These are phyloP conservation scores for Calonectria montana DNA, from an alignment of 2,329 filamentous ascomycete genomes.

Conservation along the genomic window DNA sequence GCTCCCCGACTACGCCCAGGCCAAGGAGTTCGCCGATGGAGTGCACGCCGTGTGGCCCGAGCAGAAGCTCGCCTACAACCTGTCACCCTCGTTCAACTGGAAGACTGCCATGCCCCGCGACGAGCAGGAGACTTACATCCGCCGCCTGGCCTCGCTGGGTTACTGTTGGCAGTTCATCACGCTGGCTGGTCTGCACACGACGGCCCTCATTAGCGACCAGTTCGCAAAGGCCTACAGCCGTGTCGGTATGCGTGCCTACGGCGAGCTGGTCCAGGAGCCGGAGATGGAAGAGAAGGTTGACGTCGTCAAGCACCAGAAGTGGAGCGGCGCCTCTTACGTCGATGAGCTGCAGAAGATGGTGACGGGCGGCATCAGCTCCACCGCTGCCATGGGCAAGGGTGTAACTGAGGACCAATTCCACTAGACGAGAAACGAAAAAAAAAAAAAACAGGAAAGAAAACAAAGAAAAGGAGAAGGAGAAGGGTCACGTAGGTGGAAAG, in stretches of 20 bases:
- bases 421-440: constrained; percentile 22
- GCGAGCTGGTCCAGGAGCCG: constrained; percentile 96
- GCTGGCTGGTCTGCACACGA: constrained; percentile 95
- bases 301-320: constrained; percentile 99
- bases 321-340: constrained; percentile 94
- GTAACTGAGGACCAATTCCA: constrained; percentile 97
- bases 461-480: constrained; percentile 14
- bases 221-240: constrained; percentile 86
- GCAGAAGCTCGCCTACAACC: constrained; percentile 98
- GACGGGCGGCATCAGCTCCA: constrained; percentile 89
- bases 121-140: constrained; percentile 98
- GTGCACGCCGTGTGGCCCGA: constrained; percentile 96
- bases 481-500: neutral
- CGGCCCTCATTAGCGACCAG: constrained; percentile 88
- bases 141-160: constrained; percentile 84
- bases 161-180: constrained; percentile 99
- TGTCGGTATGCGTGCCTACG: constrained; percentile 94
- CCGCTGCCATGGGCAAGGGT: constrained; percentile 95
- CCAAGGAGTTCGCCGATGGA: constrained; percentile 90
- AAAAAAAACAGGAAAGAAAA: neutral
- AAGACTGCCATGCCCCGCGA: constrained; percentile 92
- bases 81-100: constrained; percentile 99
- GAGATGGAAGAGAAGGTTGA: constrained; percentile 93
- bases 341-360: constrained; percentile 98
- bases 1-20: constrained; percentile 90